These are phyloP conservation scores for Globisporangium solare DNA, from an alignment of 352 stramenopile genomes.

Conservation along the genomic window DNA sequence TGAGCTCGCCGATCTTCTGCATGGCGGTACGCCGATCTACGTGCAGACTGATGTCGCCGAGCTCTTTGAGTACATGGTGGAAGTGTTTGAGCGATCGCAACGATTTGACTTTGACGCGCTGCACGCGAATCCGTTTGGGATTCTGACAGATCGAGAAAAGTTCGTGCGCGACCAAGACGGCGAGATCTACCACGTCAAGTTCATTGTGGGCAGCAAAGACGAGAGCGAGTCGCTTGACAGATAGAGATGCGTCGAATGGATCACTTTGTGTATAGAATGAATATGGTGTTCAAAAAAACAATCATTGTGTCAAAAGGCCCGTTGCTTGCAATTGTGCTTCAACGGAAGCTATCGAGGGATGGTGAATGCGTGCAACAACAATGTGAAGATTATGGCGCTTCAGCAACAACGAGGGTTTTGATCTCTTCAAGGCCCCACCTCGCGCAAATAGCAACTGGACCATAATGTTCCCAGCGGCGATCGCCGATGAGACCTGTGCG, in stretches of 20 bases:
- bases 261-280: no score
- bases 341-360: no score
- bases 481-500: no score
- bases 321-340: no score
- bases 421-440: no score
- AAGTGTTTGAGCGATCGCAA: conserved; percentile 57
- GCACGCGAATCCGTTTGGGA: conserved; percentile 48
- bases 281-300: no score
- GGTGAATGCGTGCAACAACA: no score
- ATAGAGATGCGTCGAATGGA: neutral
- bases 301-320: no score
- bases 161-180: conserved; percentile 60
- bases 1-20: conserved; percentile 51
- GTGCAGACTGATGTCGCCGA: conserved; percentile 82
- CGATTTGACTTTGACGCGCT: conserved; percentile 39
- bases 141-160: conserved; percentile 72
- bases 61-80: conserved; percentile 82
- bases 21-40: conserved; percentile 56
- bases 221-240: neutral
- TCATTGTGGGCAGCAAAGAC: conserved; percentile 23
- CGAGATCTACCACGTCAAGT: conserved; percentile 64
- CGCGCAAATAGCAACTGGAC: no score
- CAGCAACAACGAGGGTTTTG: no score
- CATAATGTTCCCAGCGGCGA: no score
- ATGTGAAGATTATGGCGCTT: no score